phyloP scores from a whole-genome alignment of 345 rosid genomes.

The Aquilaria sinensis region DNA sequence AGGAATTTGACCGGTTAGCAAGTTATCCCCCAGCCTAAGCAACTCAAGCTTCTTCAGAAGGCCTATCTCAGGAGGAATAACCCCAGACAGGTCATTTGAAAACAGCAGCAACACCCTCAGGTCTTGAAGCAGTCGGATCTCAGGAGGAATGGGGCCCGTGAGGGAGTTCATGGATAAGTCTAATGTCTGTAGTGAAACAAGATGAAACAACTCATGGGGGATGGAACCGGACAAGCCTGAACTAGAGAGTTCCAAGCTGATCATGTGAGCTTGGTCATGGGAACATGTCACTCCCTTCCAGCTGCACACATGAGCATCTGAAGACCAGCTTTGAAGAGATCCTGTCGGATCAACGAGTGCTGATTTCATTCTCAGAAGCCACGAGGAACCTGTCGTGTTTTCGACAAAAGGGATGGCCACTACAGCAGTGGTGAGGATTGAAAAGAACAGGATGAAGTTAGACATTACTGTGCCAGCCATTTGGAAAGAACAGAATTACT shows the following conservation, averaged over 20 bases:
- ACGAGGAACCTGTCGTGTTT: conserved; percentile 28
- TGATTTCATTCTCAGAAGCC: conserved; percentile 52
- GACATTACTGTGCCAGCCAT: conserved; percentile 28
- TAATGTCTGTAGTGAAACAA: conserved; percentile 45
- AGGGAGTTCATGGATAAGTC: conserved; percentile 66
- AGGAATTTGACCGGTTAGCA: conserved; percentile 47
- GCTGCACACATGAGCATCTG: conserved; percentile 32
- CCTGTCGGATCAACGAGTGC: conserved; percentile 43
- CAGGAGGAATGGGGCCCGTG: conserved; percentile 53
- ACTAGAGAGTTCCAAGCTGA: conserved; percentile 56
- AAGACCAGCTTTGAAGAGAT: conserved; percentile 53
- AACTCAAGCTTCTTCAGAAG: conserved; percentile 50
- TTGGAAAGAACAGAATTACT: conserved; percentile 13
- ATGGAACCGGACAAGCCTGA: conserved; percentile 62
- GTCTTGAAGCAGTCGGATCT: conserved; percentile 58
- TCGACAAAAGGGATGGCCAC: conserved; percentile 23
- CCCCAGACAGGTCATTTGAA: conserved; percentile 65
- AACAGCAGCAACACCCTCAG: conserved; percentile 49
- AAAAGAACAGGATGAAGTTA: conserved; percentile 22
- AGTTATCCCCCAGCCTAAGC: conserved; percentile 65
- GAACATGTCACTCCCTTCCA: conserved; percentile 79
- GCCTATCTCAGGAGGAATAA: conserved; percentile 57
- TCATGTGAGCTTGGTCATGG: conserved; percentile 30
- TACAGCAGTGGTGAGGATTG: conserved; percentile 14
- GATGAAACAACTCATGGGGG: conserved; percentile 35